A percentile compares a stretch with the other conserved stretches of the same genome.
These are phyloP conservation scores for Cupressus sempervirens DNA, from an alignment of 75 land plant species.

Conservation along the genomic window DNA sequence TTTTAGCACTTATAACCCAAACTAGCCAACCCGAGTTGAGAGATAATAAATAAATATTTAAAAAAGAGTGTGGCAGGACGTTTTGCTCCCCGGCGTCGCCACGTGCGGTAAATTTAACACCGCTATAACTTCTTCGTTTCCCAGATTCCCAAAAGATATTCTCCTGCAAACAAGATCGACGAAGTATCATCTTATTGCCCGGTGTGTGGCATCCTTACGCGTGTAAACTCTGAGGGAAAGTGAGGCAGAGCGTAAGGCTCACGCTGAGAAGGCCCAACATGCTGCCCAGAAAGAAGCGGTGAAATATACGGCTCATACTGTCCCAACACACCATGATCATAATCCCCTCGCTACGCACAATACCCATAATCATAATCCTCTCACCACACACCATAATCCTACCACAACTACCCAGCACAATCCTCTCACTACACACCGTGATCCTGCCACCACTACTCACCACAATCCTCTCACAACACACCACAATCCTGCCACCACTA, in stretches of 20 bases:
- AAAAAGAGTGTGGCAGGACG: too few relatives aligned
- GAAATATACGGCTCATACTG: neutral
- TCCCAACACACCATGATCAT: neutral
- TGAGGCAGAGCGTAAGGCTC: conserved; percentile 32
- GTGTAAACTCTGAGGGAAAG: conserved; percentile 15
- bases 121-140: too few relatives aligned
- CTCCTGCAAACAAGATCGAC: too few relatives aligned
- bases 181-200: neutral
- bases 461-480: neutral
- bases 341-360: neutral
- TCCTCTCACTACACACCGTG: neutral
- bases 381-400: too few relatives aligned
- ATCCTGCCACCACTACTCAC: neutral
- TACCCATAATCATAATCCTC: too few relatives aligned
- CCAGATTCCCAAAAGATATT: too few relatives aligned
- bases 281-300: conserved; percentile 7
- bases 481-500: neutral
- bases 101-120: too few relatives aligned
- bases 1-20: too few relatives aligned
- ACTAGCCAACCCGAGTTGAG: too few relatives aligned
- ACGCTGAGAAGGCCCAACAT: conserved; percentile 32
- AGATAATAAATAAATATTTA: too few relatives aligned
- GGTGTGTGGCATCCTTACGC: neutral
- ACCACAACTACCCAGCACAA: neutral
- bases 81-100: too few relatives aligned